Percentiles rank a stretch among this genome's conserved stretches.
phyloP scores from a whole-genome alignment of 768 basidiomycete species.

The Termitomyces sp. region DNA sequence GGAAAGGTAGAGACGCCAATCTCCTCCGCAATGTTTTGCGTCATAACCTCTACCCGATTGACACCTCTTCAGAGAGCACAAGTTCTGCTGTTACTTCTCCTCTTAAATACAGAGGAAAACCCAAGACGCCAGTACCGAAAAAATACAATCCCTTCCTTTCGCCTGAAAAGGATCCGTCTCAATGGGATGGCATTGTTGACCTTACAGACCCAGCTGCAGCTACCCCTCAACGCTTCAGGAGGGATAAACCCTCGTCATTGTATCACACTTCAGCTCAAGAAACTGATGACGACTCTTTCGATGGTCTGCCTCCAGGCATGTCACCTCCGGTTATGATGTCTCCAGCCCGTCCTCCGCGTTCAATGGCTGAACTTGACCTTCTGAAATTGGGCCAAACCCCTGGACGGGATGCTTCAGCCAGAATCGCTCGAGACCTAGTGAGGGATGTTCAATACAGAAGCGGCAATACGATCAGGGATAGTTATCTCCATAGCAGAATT shows the following conservation, averaged over 20 bases:
- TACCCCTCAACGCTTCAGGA: conserved; percentile 35
- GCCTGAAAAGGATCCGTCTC: conserved; percentile 36
- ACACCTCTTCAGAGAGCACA: conserved; percentile 31
- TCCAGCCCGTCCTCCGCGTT: conserved; percentile 45
- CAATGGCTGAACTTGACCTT: conserved; percentile 41
- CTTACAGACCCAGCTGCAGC: conserved; percentile 49
- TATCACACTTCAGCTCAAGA: conserved; percentile 16
- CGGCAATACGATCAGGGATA: conserved; percentile 21
- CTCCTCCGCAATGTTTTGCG: conserved; percentile 46
- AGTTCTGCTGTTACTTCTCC: conserved; percentile 36
- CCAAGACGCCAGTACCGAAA: conserved; percentile 53
- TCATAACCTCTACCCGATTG: conserved; percentile 40
- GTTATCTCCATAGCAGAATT: conserved; percentile 22
- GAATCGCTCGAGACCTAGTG: conserved; percentile 63
- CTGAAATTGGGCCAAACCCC: conserved; percentile 58
- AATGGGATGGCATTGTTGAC: conserved; percentile 76
- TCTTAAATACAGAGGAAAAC: conserved; percentile 43
- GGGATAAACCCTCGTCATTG: conserved; percentile 2
- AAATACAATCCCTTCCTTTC: conserved; percentile 59
- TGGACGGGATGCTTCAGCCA: conserved; percentile 60
- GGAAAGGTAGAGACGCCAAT: conserved; percentile 39
- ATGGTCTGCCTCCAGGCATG: conserved; percentile 50
- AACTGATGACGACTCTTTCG: conserved; percentile 47
- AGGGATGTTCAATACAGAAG: conserved; percentile 42
- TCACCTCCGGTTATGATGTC: conserved; percentile 54